Conservation (phyloP, 2,329 filamentous ascomycete genomes). For the Stenocarpella maydis region DNA sequence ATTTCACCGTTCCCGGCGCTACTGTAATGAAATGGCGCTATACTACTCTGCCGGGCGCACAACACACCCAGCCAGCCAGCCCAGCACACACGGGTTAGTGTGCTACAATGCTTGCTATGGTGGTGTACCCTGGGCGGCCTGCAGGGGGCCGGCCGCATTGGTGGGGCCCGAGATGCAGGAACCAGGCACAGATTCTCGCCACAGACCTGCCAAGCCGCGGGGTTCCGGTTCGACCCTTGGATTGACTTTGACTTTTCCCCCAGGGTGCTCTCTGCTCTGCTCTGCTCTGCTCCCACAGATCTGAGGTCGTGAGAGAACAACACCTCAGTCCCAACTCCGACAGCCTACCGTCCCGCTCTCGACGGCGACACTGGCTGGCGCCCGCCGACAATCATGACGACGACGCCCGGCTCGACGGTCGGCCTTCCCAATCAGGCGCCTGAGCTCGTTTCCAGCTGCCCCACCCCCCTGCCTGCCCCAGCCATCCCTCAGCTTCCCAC, state of each 20-base stretch:
- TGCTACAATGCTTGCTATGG: too few relatives aligned
- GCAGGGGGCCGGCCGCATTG: not conserved
- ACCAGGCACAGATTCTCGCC: constrained; percentile 27
- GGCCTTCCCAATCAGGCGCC: not conserved
- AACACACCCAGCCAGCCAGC: too few relatives aligned
- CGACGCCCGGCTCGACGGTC: not conserved
- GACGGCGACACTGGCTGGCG: constrained; percentile 2
- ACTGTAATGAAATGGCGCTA: too few relatives aligned
- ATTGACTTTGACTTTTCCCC: not conserved
- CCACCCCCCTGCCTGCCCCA: not conserved
- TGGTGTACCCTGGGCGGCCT: too few relatives aligned
- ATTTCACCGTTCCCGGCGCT: not conserved
- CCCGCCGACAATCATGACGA: not conserved
- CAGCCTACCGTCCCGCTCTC: not conserved
- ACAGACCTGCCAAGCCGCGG: constrained; percentile 21
- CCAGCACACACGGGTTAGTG: too few relatives aligned
- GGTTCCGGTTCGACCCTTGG: not conserved
- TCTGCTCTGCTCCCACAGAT: not conserved
- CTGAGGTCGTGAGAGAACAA: not conserved
- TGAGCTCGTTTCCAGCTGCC: not conserved
- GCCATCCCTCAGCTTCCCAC: constrained; percentile 8
- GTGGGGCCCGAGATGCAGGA: constrained; percentile 30
- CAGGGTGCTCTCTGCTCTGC: too few relatives aligned
- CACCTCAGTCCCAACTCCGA: not conserved
- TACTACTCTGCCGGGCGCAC: too few relatives aligned